Evolutionary conservation across 2,329 filamentous ascomycete species (phyloP), one percentile per base, ranked within the genome.

Genomic region (Trichoderma citrinoviride): DNA sequence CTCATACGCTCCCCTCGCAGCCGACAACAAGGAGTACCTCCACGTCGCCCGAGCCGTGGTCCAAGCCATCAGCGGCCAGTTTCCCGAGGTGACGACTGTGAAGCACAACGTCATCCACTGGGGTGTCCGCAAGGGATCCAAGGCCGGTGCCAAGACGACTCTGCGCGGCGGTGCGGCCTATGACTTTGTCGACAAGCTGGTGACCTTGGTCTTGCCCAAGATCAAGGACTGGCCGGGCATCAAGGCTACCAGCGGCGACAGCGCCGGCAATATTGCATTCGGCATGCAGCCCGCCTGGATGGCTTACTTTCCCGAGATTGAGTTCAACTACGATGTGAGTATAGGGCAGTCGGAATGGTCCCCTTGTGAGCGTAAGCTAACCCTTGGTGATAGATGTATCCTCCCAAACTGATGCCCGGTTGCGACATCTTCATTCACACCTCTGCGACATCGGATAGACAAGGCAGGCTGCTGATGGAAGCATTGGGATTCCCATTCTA

Each of bases 171-270:
- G 95, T 75, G 85, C 89, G 66, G 95, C 96, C 72, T 91, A 92
- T 68, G 90, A 97, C 76, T 97, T 99, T 76, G 75, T 99, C 50
- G 90, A 94, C 73, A 97, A 97, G 81, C 82, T 93, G 70, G 83
- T 98, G 63, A 92, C 96, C 75, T 82, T 98, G 8, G 93, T 99
- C 6, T 84, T 98, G 75, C 95, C 95, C 44, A 91, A 89, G 74
- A 96, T 99, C 78, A 99, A 98, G 83, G 95, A 99, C 71, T 99
- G 92, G 90, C 87, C 86, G 64, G 95, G 95, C 21, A 73, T 87
- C 64, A 74, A 78, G 69, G 82, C 77, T 66, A 76, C 73, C 49
- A 91, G 91, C 44, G 95, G 95, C 73, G 95, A 99, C 76, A 88
- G 87, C 73, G 89, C 90, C 67, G 95, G 95, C 43, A 97, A 98